Evolutionary conservation across 2,329 filamentous ascomycete species (phyloP).

Genomic region (Monosporascus sp.): DNA sequence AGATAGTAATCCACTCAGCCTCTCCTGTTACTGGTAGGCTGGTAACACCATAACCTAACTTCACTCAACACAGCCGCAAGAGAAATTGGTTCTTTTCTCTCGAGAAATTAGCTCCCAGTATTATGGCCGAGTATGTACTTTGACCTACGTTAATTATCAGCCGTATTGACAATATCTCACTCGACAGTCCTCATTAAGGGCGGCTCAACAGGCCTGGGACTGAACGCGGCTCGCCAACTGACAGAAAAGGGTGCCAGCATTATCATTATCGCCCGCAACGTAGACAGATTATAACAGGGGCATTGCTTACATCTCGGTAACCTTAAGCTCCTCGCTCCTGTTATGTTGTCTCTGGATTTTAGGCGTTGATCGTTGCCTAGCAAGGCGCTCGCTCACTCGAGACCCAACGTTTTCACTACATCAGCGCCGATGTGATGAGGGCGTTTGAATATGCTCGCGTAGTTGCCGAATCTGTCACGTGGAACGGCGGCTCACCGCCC

Average conservation of each 20-base stretch:
- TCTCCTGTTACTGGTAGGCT: background rate
- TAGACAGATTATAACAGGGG: constrained; percentile 54
- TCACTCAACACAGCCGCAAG: background rate
- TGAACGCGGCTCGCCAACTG: constrained; percentile 54
- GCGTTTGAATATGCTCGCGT: constrained; percentile 51
- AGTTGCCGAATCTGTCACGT: constrained; percentile 51
- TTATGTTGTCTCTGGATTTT: background rate
- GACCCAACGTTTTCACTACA: constrained; percentile 57
- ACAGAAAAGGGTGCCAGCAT: constrained; percentile 61
- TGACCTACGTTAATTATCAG: background rate
- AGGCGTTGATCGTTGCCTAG: constrained; percentile 21
- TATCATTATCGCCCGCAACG: constrained; percentile 60
- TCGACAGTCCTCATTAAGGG: constrained; percentile 67
- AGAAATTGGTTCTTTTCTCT: constrained; percentile 10
- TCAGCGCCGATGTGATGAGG: constrained; percentile 59
- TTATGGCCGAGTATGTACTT: constrained; percentile 47
- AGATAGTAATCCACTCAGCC: background rate
- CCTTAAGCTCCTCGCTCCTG: background rate
- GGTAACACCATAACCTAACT: background rate
- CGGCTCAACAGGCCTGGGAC: constrained; percentile 66
- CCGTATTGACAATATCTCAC: background rate
- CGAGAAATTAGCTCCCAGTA: constrained; percentile 55
- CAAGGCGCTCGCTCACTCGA: constrained; percentile 42
- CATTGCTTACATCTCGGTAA: constrained; percentile 48
- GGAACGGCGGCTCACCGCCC: constrained; percentile 53